A percentile compares a stretch with the other conserved stretches of the same genome.
phyloP scores from a whole-genome alignment of 2,329 filamentous ascomycete genomes.

The Hypoxylon sp. region DNA sequence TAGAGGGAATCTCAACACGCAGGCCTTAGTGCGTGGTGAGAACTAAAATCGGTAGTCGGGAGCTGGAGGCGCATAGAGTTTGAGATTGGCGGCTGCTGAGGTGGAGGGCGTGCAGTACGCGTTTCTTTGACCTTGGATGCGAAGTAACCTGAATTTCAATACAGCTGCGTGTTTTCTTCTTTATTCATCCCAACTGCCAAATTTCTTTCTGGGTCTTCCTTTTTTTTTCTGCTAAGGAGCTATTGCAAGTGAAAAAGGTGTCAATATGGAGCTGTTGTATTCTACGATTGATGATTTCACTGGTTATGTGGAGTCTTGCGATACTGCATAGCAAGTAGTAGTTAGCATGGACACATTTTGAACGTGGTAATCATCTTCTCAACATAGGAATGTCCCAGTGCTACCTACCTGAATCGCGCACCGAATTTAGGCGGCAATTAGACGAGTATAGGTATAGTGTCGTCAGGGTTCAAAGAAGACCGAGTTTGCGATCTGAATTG shows the following conservation, averaged over 20 bases:
- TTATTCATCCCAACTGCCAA: too few relatives aligned
- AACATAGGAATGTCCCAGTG: constrained; percentile 6
- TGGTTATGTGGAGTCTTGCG: constrained; percentile 3
- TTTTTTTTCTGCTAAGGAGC: too few relatives aligned
- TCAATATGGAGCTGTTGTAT: too few relatives aligned
- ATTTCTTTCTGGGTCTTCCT: too few relatives aligned
- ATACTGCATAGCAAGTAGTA: constrained; percentile 13
- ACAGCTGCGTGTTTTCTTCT: not conserved
- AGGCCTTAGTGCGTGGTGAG: constrained; percentile 5
- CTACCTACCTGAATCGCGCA: constrained; percentile 5
- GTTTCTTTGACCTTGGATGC: constrained; percentile 7
- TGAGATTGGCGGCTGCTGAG: constrained; percentile 1
- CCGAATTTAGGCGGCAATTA: constrained; percentile 22
- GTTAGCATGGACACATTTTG: constrained; percentile 21
- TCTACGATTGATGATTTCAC: constrained; percentile 6
- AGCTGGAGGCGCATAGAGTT: constrained; percentile 25
- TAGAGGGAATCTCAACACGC: constrained; percentile 8
- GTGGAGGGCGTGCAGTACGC: constrained; percentile 15
- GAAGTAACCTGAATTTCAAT: not conserved
- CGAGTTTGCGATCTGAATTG: constrained; percentile 23
- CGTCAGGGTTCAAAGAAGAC: not conserved
- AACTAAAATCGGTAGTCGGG: constrained; percentile 14
- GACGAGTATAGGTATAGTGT: constrained; percentile 21
- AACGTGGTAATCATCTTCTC: constrained; percentile 5
- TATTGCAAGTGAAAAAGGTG: too few relatives aligned